These are phyloP conservation scores for Lippia alba DNA, from an alignment of 305 asterid genomes.

Conservation along the genomic window DNA sequence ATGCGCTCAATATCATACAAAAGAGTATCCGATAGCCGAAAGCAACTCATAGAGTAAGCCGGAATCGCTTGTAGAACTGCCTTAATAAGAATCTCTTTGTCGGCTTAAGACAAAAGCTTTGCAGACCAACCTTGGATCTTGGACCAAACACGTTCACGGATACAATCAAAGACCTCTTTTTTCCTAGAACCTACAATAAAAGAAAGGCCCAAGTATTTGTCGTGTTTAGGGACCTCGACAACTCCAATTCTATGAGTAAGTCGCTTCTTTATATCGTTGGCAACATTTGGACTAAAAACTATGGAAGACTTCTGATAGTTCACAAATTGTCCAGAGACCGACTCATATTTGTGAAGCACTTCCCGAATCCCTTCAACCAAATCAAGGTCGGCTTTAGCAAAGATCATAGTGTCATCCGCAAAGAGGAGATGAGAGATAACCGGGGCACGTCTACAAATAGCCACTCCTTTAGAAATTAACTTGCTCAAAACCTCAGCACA, in stretches of 20 bases:
- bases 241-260: fast-evolving
- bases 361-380: too few species aligned
- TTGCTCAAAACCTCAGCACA: neutral
- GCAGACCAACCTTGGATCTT: neutral
- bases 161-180: too few species aligned
- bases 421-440: neutral
- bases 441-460: neutral
- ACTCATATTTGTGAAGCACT: too few species aligned
- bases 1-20: neutral
- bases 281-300: neutral
- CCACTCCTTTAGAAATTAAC: neutral
- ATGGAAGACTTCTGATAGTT: too few species aligned
- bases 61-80: too few species aligned
- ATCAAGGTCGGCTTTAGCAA: too few species aligned
- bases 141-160: neutral
- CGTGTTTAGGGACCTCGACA: neutral
- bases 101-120: neutral
- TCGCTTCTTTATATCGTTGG: too few species aligned
- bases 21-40: too few species aligned
- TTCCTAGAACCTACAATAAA: neutral
- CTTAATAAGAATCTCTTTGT: too few species aligned
- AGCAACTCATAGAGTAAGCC: too few species aligned
- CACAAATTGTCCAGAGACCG: too few species aligned
- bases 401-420: neutral
- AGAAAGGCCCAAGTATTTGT: neutral